phyloP scores from a whole-genome alignment of 306 rosid species.

The Medicago arabica region DNA sequence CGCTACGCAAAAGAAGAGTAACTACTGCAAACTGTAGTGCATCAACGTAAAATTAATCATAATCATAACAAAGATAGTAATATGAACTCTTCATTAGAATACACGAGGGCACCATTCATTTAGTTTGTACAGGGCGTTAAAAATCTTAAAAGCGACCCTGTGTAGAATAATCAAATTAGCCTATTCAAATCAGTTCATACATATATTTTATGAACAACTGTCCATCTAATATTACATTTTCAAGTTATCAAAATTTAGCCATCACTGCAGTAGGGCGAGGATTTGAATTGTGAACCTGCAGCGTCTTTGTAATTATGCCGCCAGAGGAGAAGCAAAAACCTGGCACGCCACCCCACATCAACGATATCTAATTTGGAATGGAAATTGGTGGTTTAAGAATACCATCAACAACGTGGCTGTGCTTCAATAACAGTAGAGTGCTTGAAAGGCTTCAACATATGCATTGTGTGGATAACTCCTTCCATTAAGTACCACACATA shows the following conservation, averaged over 20 bases:
- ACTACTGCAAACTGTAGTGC: background rate
- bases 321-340: background rate
- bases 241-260: background rate
- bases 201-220: background rate
- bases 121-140: too few species aligned
- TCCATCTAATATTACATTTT: slow-evolving; percentile 15
- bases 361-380: background rate
- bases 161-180: slow-evolving; percentile 3
- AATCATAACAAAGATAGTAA: too few species aligned
- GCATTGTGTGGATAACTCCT: background rate
- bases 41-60: background rate
- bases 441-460: slow-evolving; percentile 11
- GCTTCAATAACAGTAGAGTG: slow-evolving; percentile 23
- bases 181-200: slow-evolving; percentile 2
- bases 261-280: background rate
- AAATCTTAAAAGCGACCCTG: too few species aligned
- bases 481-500: slow-evolving; percentile 3
- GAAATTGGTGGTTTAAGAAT: slow-evolving; percentile 10
- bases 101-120: too few species aligned
- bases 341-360: background rate
- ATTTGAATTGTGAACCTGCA: slow-evolving; percentile 6
- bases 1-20: slow-evolving; percentile 1
- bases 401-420: background rate
- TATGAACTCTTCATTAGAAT: too few species aligned
- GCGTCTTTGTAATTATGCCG: background rate